Conservation (phyloP, 805 yeast genomes). For the Saccharomycopsis sp. region DNA sequence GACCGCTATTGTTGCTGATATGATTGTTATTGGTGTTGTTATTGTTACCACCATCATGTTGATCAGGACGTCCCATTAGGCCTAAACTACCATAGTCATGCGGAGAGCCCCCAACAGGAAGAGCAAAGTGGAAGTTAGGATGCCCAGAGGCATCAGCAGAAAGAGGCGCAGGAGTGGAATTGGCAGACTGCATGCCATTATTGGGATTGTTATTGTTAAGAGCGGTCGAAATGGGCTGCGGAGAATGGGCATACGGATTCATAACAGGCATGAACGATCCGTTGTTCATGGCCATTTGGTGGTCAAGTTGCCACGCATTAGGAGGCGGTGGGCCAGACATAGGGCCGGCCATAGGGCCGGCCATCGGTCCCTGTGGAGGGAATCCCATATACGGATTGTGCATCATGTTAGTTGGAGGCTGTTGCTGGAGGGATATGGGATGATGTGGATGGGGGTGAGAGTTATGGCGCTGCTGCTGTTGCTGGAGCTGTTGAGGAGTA, state of each 20-base stretch:
- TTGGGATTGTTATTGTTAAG: background rate
- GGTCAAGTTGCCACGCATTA: background rate
- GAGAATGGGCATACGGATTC: background rate
- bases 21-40: background rate
- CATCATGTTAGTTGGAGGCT: background rate
- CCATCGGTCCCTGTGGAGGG: constrained; percentile 1
- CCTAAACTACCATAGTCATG: background rate
- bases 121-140: background rate
- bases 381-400: background rate
- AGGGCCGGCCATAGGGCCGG: background rate
- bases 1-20: background rate
- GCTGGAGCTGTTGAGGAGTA: background rate
- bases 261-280: background rate
- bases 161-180: background rate
- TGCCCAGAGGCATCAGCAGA: background rate
- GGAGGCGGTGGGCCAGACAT: constrained; percentile 1
- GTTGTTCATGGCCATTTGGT: background rate
- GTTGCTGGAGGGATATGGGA: constrained; percentile 1
- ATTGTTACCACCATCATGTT: background rate
- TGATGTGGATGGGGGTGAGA: constrained; percentile 2
- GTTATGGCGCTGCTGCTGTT: background rate
- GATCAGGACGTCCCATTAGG: background rate
- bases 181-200: background rate
- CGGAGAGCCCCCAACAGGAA: background rate
- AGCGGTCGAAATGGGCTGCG: background rate